Percentiles rank a stretch among this genome's conserved stretches.
Evolutionary conservation across 139 green algal species (phyloP).

Genomic region (Dunaliella primolecta): DNA sequence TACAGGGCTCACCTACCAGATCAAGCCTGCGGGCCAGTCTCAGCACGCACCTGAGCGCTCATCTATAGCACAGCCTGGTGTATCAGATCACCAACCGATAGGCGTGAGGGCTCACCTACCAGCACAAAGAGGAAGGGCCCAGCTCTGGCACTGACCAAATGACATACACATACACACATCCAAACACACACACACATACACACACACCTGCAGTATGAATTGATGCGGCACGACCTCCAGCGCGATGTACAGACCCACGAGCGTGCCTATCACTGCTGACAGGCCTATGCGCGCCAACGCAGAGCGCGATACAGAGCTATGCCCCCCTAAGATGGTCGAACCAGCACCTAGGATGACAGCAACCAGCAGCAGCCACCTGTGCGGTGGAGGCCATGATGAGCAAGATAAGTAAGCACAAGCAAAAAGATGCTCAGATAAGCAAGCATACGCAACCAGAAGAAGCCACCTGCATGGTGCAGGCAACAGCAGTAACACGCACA

Average conservation of each 20-base stretch:
- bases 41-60: no score
- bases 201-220: conserved; percentile 62
- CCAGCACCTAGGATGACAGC: conserved; percentile 21
- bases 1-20: no score
- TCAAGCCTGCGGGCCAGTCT: no score
- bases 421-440: neutral
- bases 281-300: conserved; percentile 22
- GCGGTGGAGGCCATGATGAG: neutral
- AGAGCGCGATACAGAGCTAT: neutral
- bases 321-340: neutral
- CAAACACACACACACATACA: no score
- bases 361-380: conserved; percentile 11
- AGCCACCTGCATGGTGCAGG: neutral
- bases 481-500: neutral
- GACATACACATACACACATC: no score
- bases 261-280: conserved; percentile 30
- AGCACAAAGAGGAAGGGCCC: no score
- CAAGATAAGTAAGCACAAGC: neutral
- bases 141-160: no score
- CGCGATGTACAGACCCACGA: conserved; percentile 80
- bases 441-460: neutral
- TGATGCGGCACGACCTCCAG: conserved; percentile 80
- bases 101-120: no score
- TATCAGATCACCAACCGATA: no score
- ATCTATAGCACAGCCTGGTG: no score